Percentiles rank a stretch among this genome's conserved stretches.
phyloP scores from a whole-genome alignment of 2,329 filamentous ascomycete species.

The Aureobasidium sp. region DNA sequence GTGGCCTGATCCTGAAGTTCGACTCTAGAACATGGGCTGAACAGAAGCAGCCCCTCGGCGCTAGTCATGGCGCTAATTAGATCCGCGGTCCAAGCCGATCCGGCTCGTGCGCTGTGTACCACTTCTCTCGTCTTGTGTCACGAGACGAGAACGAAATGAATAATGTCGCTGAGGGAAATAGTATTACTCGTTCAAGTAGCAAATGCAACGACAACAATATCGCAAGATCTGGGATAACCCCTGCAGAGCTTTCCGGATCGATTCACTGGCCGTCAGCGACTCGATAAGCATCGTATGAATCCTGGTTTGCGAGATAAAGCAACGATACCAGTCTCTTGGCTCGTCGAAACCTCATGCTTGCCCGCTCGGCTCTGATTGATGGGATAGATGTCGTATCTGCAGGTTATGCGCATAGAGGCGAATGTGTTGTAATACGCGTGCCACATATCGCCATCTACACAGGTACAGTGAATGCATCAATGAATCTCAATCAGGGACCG shows the following conservation, averaged over 20 bases:
- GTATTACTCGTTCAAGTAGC: background rate
- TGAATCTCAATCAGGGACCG: background rate
- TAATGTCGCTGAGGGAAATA: background rate
- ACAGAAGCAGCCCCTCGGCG: background rate
- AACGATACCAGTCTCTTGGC: slow-evolving; percentile 3
- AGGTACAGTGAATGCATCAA: background rate
- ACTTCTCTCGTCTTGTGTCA: background rate
- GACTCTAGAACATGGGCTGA: background rate
- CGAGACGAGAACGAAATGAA: background rate
- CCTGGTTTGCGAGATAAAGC: background rate
- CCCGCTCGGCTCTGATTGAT: background rate
- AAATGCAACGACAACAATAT: background rate
- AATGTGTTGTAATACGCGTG: background rate
- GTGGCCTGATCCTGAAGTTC: background rate
- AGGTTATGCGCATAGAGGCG: background rate
- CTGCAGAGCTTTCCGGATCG: background rate
- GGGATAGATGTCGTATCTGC: background rate
- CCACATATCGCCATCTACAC: background rate
- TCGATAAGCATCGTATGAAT: background rate
- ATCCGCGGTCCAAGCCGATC: background rate
- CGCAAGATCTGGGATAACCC: background rate
- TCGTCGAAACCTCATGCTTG: slow-evolving; percentile 1
- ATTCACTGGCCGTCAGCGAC: background rate
- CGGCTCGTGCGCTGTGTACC: background rate
- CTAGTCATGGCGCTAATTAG: background rate